These are phyloP conservation scores for Ustilago bromivora DNA, from an alignment of 1,284 basidiomycete species.

Conservation along the genomic window DNA sequence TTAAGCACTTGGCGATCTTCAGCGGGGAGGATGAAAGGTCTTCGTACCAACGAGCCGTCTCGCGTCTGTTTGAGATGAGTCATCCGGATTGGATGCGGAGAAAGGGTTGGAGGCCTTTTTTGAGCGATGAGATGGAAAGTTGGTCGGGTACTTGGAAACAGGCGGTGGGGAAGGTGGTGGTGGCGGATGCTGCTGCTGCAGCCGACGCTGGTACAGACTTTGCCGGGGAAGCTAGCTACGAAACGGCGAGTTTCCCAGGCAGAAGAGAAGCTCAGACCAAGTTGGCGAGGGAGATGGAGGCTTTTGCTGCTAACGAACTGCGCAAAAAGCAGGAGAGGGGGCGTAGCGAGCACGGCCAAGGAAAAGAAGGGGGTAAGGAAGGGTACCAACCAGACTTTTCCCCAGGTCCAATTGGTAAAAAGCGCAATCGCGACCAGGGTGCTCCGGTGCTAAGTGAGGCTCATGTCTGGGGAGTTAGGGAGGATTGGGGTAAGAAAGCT, in stretches of 20 bases:
- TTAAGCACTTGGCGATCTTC: slow-evolving; percentile 76
- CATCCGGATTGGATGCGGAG: slow-evolving; percentile 52
- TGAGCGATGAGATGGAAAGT: slow-evolving; percentile 42
- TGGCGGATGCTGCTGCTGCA: slow-evolving; percentile 21
- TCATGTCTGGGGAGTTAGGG: slow-evolving; percentile 71
- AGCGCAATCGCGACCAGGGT: slow-evolving; percentile 31
- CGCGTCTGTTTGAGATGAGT: slow-evolving; percentile 76
- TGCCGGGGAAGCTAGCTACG: slow-evolving; percentile 52
- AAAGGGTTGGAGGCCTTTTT: slow-evolving; percentile 56
- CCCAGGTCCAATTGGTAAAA: slow-evolving; percentile 37
- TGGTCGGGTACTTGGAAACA: slow-evolving; percentile 44
- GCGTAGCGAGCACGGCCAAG: not conserved
- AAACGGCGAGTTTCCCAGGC: slow-evolving; percentile 39
- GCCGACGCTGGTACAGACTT: slow-evolving; percentile 33
- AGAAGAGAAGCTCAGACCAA: slow-evolving; percentile 24
- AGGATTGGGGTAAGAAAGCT: slow-evolving; percentile 73
- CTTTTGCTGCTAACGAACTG: slow-evolving; percentile 2
- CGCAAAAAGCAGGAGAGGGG: not conserved
- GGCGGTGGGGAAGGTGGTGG: slow-evolving; percentile 20
- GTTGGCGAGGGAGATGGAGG: slow-evolving; percentile 28
- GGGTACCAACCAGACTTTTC: slow-evolving; percentile 27
- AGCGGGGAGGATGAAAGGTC: slow-evolving; percentile 79
- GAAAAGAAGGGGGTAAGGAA: not conserved
- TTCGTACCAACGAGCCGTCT: slow-evolving; percentile 78
- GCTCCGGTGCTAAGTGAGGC: slow-evolving; percentile 53